phyloP scores from a whole-genome alignment of 192 early-diverging fungal genomes.

The Umbelopsis vinacea region DNA sequence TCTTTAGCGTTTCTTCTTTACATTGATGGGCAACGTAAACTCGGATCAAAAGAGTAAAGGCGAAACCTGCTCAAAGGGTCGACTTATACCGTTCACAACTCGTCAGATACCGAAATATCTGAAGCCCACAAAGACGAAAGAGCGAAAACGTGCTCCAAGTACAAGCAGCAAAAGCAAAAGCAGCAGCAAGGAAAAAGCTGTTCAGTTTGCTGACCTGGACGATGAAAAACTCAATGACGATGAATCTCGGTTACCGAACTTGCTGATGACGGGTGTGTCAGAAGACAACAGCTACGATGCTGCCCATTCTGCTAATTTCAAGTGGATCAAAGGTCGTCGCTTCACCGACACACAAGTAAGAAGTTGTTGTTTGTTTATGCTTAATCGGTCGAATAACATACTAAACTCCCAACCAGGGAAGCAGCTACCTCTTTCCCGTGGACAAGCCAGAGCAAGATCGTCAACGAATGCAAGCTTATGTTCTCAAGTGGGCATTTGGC shows the following conservation, averaged over 20 bases:
- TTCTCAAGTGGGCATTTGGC: conserved; percentile 40
- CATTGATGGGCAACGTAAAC: not conserved
- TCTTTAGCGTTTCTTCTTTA: not conserved
- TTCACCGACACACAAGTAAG: conserved; percentile 9
- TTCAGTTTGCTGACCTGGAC: not conserved
- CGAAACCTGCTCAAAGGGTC: not conserved
- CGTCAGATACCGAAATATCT: conserved; percentile 13
- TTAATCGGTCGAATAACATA: too few species aligned
- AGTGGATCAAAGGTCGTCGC: conserved; percentile 13
- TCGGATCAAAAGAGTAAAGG: not conserved
- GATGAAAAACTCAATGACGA: not conserved
- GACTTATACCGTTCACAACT: not conserved
- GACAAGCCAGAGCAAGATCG: conserved; percentile 39
- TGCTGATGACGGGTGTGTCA: not conserved
- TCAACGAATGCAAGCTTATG: conserved; percentile 33
- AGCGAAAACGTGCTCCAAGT: not conserved
- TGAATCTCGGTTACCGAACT: not conserved
- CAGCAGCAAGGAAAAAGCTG: not conserved
- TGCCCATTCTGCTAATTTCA: conserved; percentile 1
- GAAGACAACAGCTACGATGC: not conserved
- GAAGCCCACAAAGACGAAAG: not conserved
- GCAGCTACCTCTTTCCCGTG: conserved; percentile 33
- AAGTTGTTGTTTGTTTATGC: not conserved
- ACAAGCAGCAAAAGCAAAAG: not conserved
- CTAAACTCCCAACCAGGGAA: not conserved